Evolutionary conservation across 306 rosid genomes (phyloP).

Genomic region (Gastrolobium bilobum): DNA sequence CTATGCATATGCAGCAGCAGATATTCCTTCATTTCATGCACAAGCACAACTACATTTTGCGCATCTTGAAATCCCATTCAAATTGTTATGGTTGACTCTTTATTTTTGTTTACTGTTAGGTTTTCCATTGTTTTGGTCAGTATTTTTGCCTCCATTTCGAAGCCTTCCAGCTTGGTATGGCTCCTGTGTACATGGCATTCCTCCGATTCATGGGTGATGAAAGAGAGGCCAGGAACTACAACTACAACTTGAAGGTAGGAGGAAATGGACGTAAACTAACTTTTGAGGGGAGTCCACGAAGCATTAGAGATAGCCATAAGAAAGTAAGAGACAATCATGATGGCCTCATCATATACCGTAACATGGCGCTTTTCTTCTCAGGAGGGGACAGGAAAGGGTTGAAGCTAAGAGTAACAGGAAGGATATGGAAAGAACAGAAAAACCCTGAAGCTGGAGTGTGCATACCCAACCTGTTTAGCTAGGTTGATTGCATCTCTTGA

Average conservation of each 20-base stretch:
- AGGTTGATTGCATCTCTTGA: constrained; percentile 47
- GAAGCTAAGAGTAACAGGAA: constrained; percentile 79
- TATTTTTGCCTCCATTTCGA: constrained; percentile 87
- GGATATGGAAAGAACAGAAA: constrained; percentile 84
- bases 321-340: constrained; percentile 84
- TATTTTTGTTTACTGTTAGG: constrained; percentile 54
- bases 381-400: constrained; percentile 83
- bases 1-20: constrained; percentile 32
- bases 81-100: constrained; percentile 29
- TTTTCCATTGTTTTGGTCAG: constrained; percentile 81
- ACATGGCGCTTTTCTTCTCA: constrained; percentile 85
- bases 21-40: constrained; percentile 35
- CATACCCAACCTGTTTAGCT: constrained; percentile 71
- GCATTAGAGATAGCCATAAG: constrained; percentile 79
- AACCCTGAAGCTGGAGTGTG: constrained; percentile 70
- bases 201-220: constrained; percentile 86
- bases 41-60: constrained; percentile 29
- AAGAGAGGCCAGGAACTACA: constrained; percentile 71
- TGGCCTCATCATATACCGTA: constrained; percentile 77
- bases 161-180: constrained; percentile 85
- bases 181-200: constrained; percentile 85
- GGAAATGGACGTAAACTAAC: constrained; percentile 75
- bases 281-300: constrained; percentile 78
- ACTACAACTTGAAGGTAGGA: constrained; percentile 83
- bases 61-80: constrained; percentile 30